Evolutionary conservation across 1,284 basidiomycete species (phyloP), one percentile per base, ranked within the genome.

Genomic region (Cerrena zonata): DNA sequence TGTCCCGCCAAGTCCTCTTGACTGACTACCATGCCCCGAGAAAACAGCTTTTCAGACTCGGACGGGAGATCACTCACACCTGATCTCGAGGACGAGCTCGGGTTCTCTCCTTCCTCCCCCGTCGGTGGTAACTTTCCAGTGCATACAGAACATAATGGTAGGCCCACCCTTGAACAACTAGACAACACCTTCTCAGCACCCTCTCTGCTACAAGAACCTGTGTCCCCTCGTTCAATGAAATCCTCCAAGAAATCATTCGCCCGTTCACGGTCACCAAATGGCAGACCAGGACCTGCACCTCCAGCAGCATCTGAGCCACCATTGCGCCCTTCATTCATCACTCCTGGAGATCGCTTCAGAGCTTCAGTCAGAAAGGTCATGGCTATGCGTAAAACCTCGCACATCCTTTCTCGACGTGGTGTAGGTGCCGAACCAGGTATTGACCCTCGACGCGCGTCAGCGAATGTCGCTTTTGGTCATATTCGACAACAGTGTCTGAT

Each of bases 341-440:
- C 70, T 3, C 75, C 79, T 0, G 66, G 57, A 18, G 77, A 79
- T 18, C 72, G 69, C 42, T 82, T 84, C 63, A 71, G 76, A 22
- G 58, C 68, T 1, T 67, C 73, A 1, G 80, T 76, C 24, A 72
- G 71, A 49, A 82, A 78, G 61, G 69, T 84, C 43, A 82, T 84
- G 51, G 67, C 73, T 12, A 70, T 84, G 68, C 71, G 72, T 46
- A 75, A 75, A n/a, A 75, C 77, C 15, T 74, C 77, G 18, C 67
- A 72, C 1, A 55, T 68, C 36, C 56, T 81, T 47, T 56, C 66
- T 25, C 57, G 61, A 19, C 61, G 64, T 12, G 61, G 63, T 23
- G 58, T 77, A 40, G 82, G 82, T 27, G 80, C 79, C 11, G 83
- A 86, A 59, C 83, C 81, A 15, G 83, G 83, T 46, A 66, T 83